Base-by-base conservation (phyloP, 1,284 basidiomycete genomes). In the Leccinum cinnamomeum region DNA sequence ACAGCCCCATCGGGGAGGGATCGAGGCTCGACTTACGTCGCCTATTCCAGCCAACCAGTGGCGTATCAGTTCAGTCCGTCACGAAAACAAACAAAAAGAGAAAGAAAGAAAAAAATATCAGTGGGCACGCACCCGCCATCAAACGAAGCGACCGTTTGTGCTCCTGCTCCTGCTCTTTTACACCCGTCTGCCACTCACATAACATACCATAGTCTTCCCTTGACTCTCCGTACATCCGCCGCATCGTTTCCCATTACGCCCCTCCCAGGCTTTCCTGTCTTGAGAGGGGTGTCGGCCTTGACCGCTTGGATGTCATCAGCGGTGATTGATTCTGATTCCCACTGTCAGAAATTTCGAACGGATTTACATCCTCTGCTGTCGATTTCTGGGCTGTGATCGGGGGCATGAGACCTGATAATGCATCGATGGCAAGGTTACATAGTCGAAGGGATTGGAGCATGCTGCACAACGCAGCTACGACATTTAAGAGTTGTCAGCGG, bases 401-500 rank as follows among this genome's bases (percentile, higher is more conserved):
- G 2, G 77, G 68, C 48, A 73, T 81, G 6, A 94, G 77, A 8
- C 91, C 86, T 3, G 84, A 76, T 0, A 95, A 73, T 1, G 86
- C 84, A 35, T 92, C 90, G 2, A 88, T 79, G 1, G 92, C 92
- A 37, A 92, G 85, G 67, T 90, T 91, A 84, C 88, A 93, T 0
- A 96, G 77, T 3, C 94, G 85, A 64, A 95, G 28, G 28, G 28
- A 28, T 7, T 28, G 28, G 28, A 28, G 28, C 28, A 28, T 28
- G 28, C 28, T 28, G 80, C 82, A 79, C 16, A 95, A 72, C 0
- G 89, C 84, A 0, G 80, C 75, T 0, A 84, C 78, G 0, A 87
- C 78, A 59, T 95, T 86, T 6, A 1, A 28, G 16, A 41, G 57
- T 3, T 8, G 7, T 65, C 37, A 73, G 16, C 18, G 8, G 11